These are phyloP conservation scores for Leishmania braziliensis DNA, from an alignment of 208 protist species.

Conservation along the genomic window DNA sequence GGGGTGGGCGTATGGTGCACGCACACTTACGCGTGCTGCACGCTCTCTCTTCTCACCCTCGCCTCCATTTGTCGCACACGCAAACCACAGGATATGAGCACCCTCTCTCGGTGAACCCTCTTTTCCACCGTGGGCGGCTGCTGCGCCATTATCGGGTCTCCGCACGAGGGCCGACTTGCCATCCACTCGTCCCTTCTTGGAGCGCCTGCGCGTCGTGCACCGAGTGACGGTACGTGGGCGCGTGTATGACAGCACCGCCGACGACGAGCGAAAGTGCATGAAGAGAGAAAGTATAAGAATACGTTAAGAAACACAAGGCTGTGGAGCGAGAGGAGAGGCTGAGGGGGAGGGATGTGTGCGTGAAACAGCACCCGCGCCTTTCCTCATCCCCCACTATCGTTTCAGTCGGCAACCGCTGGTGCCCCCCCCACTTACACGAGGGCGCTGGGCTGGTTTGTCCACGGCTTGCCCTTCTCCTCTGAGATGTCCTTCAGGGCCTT, in stretches of 20 bases:
- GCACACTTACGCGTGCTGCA: not conserved
- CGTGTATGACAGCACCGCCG: not conserved
- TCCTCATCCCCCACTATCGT: not conserved
- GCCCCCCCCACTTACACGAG: slow-evolving; percentile 45
- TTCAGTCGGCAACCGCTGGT: not conserved
- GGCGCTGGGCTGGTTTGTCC: slow-evolving; percentile 69
- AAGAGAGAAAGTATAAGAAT: not conserved
- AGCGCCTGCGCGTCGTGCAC: not conserved
- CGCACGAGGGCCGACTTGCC: not conserved
- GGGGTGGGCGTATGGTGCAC: not conserved
- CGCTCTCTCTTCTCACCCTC: not conserved
- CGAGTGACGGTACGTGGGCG: not conserved
- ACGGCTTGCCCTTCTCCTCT: slow-evolving; percentile 55
- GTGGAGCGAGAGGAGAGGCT: not conserved
- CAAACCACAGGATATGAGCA: not conserved
- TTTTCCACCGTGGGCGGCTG: not conserved
- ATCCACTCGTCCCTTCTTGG: not conserved
- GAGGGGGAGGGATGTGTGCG: not conserved
- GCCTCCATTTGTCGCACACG: not conserved
- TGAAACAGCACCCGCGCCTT: not conserved
- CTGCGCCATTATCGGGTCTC: not conserved
- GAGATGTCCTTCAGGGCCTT: slow-evolving; percentile 62
- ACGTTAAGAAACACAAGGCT: not conserved
- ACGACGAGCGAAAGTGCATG: not conserved
- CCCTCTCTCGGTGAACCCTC: not conserved